Evolutionary conservation across 2,329 filamentous ascomycete species (phyloP).

Genomic region (Simplicillium aogashimaense): DNA sequence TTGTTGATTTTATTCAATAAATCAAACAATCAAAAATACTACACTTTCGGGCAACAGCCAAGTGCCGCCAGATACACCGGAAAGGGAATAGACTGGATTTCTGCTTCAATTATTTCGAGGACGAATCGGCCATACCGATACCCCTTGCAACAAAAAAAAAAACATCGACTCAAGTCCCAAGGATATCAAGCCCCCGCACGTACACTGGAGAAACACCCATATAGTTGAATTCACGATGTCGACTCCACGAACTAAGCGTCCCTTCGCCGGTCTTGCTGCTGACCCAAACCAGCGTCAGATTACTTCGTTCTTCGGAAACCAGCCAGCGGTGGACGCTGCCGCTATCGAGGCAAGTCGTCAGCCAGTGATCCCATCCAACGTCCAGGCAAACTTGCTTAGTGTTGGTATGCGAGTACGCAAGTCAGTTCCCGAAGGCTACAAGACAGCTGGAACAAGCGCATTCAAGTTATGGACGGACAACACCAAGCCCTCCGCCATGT

Average conservation of each 20-base stretch:
- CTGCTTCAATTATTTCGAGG: too few species aligned
- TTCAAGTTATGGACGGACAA: constrained; percentile 42
- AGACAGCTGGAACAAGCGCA: constrained; percentile 47
- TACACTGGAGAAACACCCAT: too few species aligned
- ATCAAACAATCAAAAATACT: too few species aligned
- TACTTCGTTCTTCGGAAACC: constrained; percentile 48
- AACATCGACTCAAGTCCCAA: too few species aligned
- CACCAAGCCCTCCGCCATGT: constrained; percentile 9
- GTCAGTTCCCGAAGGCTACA: constrained; percentile 87
- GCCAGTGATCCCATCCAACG: constrained; percentile 48
- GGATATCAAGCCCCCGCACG: too few species aligned
- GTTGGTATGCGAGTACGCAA: constrained; percentile 95
- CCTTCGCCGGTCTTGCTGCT: constrained; percentile 48
- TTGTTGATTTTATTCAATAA: too few species aligned
- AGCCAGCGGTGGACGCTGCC: constrained; percentile 25
- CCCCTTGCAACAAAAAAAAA: too few species aligned
- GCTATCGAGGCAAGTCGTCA: constrained; percentile 19
- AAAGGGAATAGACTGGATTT: too few species aligned
- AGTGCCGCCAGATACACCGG: too few species aligned
- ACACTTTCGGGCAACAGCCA: too few species aligned
- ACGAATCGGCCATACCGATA: too few species aligned
- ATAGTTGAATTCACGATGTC: constrained; percentile 31
- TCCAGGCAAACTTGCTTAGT: constrained; percentile 76
- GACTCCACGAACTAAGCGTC: constrained; percentile 46
- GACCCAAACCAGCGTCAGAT: constrained; percentile 52